Conservation (phyloP, 371 early-diverging fungal genomes). For the Apophysomyces sp. region DNA sequence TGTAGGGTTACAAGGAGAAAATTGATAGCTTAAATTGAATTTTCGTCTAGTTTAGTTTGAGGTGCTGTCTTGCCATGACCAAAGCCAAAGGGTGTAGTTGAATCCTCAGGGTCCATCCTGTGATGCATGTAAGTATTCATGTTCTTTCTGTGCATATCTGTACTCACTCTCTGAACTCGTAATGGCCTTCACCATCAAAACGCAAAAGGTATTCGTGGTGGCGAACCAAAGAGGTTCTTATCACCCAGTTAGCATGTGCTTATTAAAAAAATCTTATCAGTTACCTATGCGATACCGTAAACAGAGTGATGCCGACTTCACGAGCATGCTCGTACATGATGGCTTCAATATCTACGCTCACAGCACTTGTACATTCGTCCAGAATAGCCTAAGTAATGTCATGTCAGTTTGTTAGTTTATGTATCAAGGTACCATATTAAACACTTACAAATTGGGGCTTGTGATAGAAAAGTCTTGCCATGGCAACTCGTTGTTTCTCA, state of each 20-base stretch:
- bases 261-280: not conserved
- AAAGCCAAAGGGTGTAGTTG: conserved; percentile 53
- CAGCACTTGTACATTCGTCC: conserved; percentile 87
- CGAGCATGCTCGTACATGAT: conserved; percentile 86
- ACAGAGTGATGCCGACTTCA: conserved; percentile 77
- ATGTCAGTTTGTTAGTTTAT: no score
- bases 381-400: conserved; percentile 60
- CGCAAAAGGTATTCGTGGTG: conserved; percentile 80
- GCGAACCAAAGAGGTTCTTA: conserved; percentile 54
- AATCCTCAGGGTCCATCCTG: conserved; percentile 58
- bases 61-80: conserved; percentile 56
- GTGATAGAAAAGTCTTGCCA: conserved; percentile 85
- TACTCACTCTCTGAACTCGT: conserved; percentile 66
- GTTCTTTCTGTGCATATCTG: not conserved
- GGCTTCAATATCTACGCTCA: conserved; percentile 81
- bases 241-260: no score
- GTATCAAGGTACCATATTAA: no score
- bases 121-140: not conserved
- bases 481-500: conserved; percentile 82
- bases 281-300: conserved; percentile 84
- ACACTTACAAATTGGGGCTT: conserved; percentile 72
- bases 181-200: conserved; percentile 85
- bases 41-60: conserved; percentile 27
- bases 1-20: not conserved
- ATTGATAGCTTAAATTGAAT: conserved; percentile 1